Evolutionary conservation across 345 rosid genomes (phyloP).

Genomic region (Mallotus nudiflorus): DNA sequence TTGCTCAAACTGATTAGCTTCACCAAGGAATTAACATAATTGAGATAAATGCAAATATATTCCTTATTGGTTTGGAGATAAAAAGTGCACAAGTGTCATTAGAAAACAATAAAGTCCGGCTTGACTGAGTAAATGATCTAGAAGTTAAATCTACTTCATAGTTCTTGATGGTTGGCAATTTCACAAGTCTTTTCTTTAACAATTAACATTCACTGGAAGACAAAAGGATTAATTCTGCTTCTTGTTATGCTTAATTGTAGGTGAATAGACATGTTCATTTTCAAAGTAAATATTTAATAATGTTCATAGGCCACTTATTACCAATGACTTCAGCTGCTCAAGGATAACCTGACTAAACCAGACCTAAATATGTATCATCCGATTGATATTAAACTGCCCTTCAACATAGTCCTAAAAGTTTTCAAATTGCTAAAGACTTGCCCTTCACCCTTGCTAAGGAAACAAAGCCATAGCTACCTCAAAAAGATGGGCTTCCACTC

Average conservation of each 20-base stretch:
- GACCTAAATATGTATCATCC: neutral
- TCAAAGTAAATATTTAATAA: neutral
- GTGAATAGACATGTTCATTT: neutral
- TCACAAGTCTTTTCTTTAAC: neutral
- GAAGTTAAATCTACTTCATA: neutral
- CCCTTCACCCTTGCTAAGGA: neutral
- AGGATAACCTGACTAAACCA: neutral
- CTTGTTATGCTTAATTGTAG: neutral
- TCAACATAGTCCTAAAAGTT: neutral
- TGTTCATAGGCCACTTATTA: neutral
- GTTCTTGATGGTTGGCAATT: neutral
- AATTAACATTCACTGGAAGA: neutral
- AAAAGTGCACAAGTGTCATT: neutral
- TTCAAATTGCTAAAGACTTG: neutral
- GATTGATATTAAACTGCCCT: neutral
- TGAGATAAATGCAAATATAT: neutral
- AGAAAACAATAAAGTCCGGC: neutral
- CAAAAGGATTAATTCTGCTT: neutral
- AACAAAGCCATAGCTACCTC: too few species aligned
- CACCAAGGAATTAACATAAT: too few species aligned
- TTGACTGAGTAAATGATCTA: neutral
- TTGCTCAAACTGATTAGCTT: neutral
- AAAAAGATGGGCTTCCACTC: neutral
- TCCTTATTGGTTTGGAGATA: neutral
- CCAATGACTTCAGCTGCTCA: neutral